These are phyloP conservation scores for Coffea humblotiana DNA, from an alignment of 305 asterid species.

Conservation along the genomic window DNA sequence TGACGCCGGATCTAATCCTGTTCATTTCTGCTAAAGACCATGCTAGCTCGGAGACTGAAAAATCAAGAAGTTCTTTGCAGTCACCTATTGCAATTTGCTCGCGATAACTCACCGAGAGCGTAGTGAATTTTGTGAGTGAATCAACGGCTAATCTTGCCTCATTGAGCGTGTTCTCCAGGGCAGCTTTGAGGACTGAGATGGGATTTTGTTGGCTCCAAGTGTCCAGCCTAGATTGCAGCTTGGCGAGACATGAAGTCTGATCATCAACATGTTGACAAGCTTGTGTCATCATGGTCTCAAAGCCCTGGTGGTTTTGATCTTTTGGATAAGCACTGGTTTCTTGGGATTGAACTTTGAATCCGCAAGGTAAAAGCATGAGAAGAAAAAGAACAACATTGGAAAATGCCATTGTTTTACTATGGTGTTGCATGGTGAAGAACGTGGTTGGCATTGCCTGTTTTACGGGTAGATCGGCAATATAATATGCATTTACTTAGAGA, in stretches of 20 bases:
- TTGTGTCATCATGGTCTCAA: slow-evolving; percentile 49
- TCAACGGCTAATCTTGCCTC: slow-evolving; percentile 56
- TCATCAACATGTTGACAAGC: slow-evolving; percentile 54
- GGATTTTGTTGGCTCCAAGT: slow-evolving; percentile 26
- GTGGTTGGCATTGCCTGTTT: slow-evolving; percentile 5
- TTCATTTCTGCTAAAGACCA: slow-evolving; percentile 83
- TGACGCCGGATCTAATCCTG: slow-evolving; percentile 47
- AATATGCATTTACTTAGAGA: neutral
- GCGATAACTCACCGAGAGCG: slow-evolving; percentile 58
- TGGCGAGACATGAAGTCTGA: slow-evolving; percentile 51
- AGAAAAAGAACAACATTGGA: slow-evolving; percentile 31
- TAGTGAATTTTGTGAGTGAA: slow-evolving; percentile 52
- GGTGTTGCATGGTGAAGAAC: slow-evolving; percentile 5
- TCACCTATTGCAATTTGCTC: slow-evolving; percentile 80
- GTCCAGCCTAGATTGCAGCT: slow-evolving; percentile 41
- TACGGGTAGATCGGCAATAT: neutral
- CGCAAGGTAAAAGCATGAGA: slow-evolving; percentile 30
- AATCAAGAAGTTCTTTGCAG: slow-evolving; percentile 84
- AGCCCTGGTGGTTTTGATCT: slow-evolving; percentile 32
- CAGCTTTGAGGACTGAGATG: slow-evolving; percentile 49
- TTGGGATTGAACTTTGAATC: slow-evolving; percentile 31
- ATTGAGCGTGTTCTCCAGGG: slow-evolving; percentile 53
- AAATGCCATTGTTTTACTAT: slow-evolving; percentile 35
- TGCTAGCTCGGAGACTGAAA: slow-evolving; percentile 74
- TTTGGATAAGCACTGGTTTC: slow-evolving; percentile 6